Conservation (phyloP, 2,329 filamentous ascomycete species). For the Diplodia scrobiculata region DNA sequence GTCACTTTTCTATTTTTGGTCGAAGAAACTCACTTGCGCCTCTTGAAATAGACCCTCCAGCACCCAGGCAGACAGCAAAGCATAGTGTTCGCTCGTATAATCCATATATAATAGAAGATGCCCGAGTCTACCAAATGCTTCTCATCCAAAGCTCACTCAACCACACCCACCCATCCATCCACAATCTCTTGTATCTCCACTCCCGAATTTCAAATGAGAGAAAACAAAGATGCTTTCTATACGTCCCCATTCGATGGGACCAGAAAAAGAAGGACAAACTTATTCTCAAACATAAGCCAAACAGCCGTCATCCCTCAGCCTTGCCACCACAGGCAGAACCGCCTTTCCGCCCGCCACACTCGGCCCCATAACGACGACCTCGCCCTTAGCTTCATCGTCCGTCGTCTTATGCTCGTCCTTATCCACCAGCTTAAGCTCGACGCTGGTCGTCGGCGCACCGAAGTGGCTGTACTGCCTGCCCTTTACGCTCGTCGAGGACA, state of each 20-base stretch:
- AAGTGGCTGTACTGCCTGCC: slow-evolving; percentile 64
- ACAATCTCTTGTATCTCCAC: too few species aligned
- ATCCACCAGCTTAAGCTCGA: slow-evolving; percentile 76
- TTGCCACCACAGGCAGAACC: slow-evolving; percentile 59
- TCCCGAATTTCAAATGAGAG: background rate
- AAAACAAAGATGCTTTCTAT: background rate
- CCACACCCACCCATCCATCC: too few species aligned
- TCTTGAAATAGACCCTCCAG: too few species aligned
- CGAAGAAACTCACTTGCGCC: too few species aligned
- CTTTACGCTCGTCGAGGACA: slow-evolving; percentile 36
- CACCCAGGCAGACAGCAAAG: too few species aligned
- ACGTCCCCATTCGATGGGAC: background rate
- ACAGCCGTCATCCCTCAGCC: slow-evolving; percentile 30
- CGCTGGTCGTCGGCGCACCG: slow-evolving; percentile 74
- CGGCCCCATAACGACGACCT: slow-evolving; percentile 73
- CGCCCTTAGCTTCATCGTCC: slow-evolving; percentile 54
- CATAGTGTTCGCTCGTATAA: too few species aligned
- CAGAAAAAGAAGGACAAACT: background rate
- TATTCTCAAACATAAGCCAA: slow-evolving; percentile 21
- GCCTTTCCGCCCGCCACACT: slow-evolving; percentile 70
- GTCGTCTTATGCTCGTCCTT: slow-evolving; percentile 62
- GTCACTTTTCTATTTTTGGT: too few species aligned
- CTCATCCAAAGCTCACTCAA: too few species aligned
- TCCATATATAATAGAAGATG: too few species aligned
- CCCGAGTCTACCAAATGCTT: too few species aligned